Conservation (phyloP, 2,329 filamentous ascomycete species). For the Sclerotinia glacialis region DNA sequence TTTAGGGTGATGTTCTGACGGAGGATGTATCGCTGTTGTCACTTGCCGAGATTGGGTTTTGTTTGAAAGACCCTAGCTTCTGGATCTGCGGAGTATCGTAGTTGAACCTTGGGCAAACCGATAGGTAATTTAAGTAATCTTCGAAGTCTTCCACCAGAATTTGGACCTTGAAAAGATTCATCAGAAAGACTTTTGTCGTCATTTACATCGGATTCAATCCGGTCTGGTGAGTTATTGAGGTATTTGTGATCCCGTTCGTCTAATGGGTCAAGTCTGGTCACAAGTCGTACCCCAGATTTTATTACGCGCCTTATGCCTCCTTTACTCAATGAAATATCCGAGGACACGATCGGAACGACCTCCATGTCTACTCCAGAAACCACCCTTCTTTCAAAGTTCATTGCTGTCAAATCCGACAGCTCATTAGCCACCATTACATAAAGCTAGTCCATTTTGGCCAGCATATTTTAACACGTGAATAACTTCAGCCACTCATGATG, state of each 20-base stretch:
- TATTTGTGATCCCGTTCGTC: neutral
- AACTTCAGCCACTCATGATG: too few relatives aligned
- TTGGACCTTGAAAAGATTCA: neutral
- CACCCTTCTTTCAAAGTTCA: neutral
- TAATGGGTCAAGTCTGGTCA: neutral
- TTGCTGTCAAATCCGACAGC: too few relatives aligned
- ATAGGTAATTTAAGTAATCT: neutral
- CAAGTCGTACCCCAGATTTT: neutral
- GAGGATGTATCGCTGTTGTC: neutral
- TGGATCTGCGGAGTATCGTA: neutral
- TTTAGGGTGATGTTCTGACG: neutral
- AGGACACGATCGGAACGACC: neutral
- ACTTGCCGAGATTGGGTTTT: neutral
- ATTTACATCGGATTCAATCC: neutral
- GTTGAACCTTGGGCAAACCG: neutral
- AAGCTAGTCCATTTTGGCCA: neutral
- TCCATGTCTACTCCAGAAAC: neutral
- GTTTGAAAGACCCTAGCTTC: neutral
- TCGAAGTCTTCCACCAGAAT: neutral
- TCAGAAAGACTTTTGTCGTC: too few relatives aligned
- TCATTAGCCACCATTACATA: neutral
- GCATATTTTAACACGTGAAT: neutral
- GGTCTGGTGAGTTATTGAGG: too few relatives aligned
- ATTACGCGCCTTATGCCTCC: too few relatives aligned
- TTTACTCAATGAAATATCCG: neutral